Base-by-base conservation (phyloP, 148 eudicot species). In the Vaccinium myrtillus region DNA sequence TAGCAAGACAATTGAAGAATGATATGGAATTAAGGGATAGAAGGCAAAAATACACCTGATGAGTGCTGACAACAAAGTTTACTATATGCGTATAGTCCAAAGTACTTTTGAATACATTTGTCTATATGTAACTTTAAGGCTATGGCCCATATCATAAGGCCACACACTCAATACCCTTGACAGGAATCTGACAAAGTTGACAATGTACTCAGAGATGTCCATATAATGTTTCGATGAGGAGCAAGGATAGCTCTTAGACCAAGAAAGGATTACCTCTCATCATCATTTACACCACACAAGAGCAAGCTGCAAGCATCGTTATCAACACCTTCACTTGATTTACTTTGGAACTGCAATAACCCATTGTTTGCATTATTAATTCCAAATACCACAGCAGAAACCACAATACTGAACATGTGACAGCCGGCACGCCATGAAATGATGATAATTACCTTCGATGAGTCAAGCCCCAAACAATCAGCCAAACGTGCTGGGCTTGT, bases 401-500 rank as follows among this genome's bases (percentile, higher is more conserved):
- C 80, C 67, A 80, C 43, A 6, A 3, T 2, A 63, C 32, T 18
- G n/a, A 51, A 58, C 58, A 16, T 21, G 48, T 67, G 39, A 27
- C 73, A 1, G 73, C 46, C 48, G 21, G 25, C 49, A 58, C 39
- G 1, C 21, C 21, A 18, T 27, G 82, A 50, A 32, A 84, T 67
- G 46, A 82, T 58, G 74, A 51, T 54, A 39, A 39, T 86, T 82
- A 95, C 98, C 98, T 97, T 97, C 25, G 95, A 92, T 80, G 99
- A 85, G 87, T 97, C 98, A 82, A 97, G 98, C 79, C 99, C 99
- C 85, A 95, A 90, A 89, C 99, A 97, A 84, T 94, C 94, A 76
- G 98, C 99, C 83, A 97, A 88, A 86, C 94, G 98, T 78, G 99
- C 93, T 87, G 99, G 99, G 86, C 95, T 91, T 75, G 99, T 97